A percentile compares a stretch with the other conserved stretches of the same genome.
phyloP scores from a whole-genome alignment of 257 asterid species.

The Solanum pennellii region DNA sequence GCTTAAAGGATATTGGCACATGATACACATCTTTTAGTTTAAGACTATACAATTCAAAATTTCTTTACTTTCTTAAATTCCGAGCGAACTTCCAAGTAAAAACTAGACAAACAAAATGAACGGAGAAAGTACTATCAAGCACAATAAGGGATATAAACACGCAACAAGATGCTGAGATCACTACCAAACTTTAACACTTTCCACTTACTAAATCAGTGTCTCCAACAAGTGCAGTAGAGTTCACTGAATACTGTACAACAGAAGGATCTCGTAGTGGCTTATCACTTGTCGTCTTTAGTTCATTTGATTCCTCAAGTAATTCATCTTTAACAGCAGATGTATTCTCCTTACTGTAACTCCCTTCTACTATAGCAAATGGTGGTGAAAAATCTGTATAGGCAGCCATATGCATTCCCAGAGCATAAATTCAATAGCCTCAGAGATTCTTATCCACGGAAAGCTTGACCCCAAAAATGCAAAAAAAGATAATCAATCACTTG shows the following conservation, averaged over 20 bases:
- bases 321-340: slow-evolving; percentile 32
- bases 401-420: slow-evolving; percentile 45
- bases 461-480: not conserved
- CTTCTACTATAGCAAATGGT: slow-evolving; percentile 26
- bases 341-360: slow-evolving; percentile 23
- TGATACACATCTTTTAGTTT: not conserved
- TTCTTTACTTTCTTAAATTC: not conserved
- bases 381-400: slow-evolving; percentile 52
- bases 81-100: not conserved
- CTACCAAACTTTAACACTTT: not conserved
- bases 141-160: not conserved
- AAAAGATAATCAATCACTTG: not conserved
- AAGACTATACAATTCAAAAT: not conserved
- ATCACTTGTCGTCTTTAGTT: slow-evolving; percentile 24
- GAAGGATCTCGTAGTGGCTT: slow-evolving; percentile 57
- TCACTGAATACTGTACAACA: slow-evolving; percentile 36
- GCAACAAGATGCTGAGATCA: not conserved
- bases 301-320: slow-evolving; percentile 23
- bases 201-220: slow-evolving; percentile 46
- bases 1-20: not conserved
- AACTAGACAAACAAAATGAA: not conserved
- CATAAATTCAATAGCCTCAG: slow-evolving; percentile 15
- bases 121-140: not conserved
- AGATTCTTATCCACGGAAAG: not conserved
- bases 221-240: slow-evolving; percentile 28